Conservation (phyloP, 345 rosid genomes). For the Melaleuca alternifolia region DNA sequence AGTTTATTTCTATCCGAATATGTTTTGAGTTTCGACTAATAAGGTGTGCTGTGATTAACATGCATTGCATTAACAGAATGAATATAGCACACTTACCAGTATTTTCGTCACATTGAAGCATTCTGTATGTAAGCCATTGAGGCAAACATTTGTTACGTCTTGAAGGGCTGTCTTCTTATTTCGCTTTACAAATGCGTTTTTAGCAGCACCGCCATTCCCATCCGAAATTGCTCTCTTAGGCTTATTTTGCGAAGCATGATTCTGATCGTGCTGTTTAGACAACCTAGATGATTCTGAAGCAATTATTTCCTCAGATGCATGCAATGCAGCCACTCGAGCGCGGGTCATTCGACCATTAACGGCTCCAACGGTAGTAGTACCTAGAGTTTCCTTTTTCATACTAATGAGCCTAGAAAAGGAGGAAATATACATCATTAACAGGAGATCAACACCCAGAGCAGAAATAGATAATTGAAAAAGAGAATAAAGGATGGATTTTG, state of each 20-base stretch:
- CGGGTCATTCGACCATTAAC: slow-evolving; percentile 58
- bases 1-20: background rate
- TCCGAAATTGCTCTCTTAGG: slow-evolving; percentile 24
- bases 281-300: slow-evolving; percentile 14
- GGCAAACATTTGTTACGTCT: slow-evolving; percentile 62
- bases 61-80: background rate
- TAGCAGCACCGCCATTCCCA: slow-evolving; percentile 21
- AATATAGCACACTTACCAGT: slow-evolving; percentile 29
- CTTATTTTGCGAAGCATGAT: background rate
- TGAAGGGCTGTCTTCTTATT: slow-evolving; percentile 65
- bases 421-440: background rate
- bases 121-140: slow-evolving; percentile 24
- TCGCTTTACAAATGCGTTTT: slow-evolving; percentile 9
- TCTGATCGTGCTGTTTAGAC: background rate
- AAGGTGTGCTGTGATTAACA: background rate
- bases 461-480: background rate
- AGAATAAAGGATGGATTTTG: background rate
- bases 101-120: slow-evolving; percentile 43
- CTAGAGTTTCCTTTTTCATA: slow-evolving; percentile 41
- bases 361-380: slow-evolving; percentile 16
- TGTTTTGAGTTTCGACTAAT: background rate
- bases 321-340: slow-evolving; percentile 49
- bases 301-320: slow-evolving; percentile 15
- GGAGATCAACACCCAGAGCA: background rate
- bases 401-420: slow-evolving; percentile 8